phyloP scores from a whole-genome alignment of 345 rosid species.

The Pistacia atlantica region DNA sequence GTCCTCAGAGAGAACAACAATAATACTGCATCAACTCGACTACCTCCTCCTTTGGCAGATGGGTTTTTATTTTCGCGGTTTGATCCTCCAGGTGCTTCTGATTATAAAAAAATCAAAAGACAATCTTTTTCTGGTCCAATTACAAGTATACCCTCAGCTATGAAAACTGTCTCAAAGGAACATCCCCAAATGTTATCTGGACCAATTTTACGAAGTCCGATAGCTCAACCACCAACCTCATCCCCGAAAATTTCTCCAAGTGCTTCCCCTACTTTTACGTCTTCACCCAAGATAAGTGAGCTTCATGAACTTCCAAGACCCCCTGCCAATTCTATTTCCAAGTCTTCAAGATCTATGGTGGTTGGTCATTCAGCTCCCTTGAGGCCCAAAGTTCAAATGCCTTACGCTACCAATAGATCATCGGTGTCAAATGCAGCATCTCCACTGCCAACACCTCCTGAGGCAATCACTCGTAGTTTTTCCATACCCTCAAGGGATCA shows the following conservation, averaged over 20 bases:
- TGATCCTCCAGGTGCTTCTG: constrained; percentile 38
- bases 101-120: constrained; percentile 58
- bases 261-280: constrained; percentile 65
- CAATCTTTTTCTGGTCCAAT: constrained; percentile 84
- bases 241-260: constrained; percentile 65
- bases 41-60: constrained; percentile 66
- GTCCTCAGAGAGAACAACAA: constrained; percentile 66
- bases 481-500: constrained; percentile 78
- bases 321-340: constrained; percentile 45
- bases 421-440: constrained; percentile 44
- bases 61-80: constrained; percentile 49
- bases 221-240: constrained; percentile 49
- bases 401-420: constrained; percentile 41
- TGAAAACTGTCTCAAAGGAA: constrained; percentile 41
- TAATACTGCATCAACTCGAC: constrained; percentile 36
- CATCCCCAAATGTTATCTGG: constrained; percentile 68
- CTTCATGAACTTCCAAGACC: constrained; percentile 99
- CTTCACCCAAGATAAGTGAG: constrained; percentile 91
- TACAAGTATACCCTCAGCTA: constrained; percentile 50
- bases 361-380: constrained; percentile 81
- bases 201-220: constrained; percentile 57
- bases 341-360: constrained; percentile 43
- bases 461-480: constrained; percentile 69
- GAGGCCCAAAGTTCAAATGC: constrained; percentile 53
- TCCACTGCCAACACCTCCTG: constrained; percentile 82